These are phyloP conservation scores for Vitis hybrid DNA, from an alignment of 177 flowering plant species.

Conservation along the genomic window DNA sequence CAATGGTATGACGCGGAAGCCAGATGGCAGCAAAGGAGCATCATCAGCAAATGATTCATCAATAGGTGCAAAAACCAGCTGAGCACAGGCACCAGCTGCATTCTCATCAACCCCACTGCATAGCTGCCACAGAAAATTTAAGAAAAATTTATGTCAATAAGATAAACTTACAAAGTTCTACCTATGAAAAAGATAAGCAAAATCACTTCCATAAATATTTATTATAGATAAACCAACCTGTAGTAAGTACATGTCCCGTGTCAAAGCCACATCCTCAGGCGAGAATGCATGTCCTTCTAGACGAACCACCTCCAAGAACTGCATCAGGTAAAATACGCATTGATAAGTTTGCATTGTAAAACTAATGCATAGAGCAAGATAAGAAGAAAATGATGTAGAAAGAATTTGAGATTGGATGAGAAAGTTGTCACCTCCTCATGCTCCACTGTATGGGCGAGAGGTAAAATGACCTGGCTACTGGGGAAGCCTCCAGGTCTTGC, in stretches of 20 bases:
- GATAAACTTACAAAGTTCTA: background rate
- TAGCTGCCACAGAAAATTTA: slow-evolving; percentile 40
- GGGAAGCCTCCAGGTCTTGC: slow-evolving; percentile 51
- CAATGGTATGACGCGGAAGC: slow-evolving; percentile 82
- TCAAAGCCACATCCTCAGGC: slow-evolving; percentile 61
- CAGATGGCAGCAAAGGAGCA: slow-evolving; percentile 79
- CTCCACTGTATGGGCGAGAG: slow-evolving; percentile 78
- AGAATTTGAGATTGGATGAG: background rate
- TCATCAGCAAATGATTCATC: slow-evolving; percentile 87
- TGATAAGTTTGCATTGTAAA: background rate
- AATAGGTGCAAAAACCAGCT: slow-evolving; percentile 88
- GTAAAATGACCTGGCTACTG: slow-evolving; percentile 65
- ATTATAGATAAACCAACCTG: slow-evolving; percentile 40
- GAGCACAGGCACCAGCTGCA: slow-evolving; percentile 69
- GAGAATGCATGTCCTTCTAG: slow-evolving; percentile 69
- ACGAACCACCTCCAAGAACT: slow-evolving; percentile 85
- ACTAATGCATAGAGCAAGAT: background rate
- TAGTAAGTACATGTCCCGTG: slow-evolving; percentile 65
- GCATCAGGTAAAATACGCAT: background rate
- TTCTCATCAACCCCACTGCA: slow-evolving; percentile 89
- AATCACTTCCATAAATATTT: background rate
- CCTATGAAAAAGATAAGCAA: background rate
- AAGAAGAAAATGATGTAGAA: background rate
- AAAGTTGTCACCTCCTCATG: slow-evolving; percentile 58
- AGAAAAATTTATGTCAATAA: slow-evolving; percentile 3